Base-by-base conservation (phyloP, 2,329 filamentous ascomycete genomes). In the Aspergillus candidus region DNA sequence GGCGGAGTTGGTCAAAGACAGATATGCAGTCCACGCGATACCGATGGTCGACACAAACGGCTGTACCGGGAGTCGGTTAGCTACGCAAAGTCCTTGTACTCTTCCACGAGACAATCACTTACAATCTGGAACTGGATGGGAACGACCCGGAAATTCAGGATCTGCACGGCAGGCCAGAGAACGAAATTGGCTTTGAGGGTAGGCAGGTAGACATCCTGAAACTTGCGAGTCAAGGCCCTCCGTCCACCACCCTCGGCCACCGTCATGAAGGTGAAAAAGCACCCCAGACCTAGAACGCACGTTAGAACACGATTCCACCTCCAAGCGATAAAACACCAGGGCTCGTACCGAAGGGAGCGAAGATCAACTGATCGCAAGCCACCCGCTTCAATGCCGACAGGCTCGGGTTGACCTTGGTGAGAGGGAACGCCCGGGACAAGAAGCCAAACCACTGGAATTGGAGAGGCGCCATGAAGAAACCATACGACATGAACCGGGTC, bases 391-490 rank as follows among this genome's bases (percentile, higher is more conserved):
- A 69, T 3, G 88, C 88, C 29, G 89, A 88, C 2, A 75, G 72
- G 39, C 88, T 84, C 2, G 83, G 83, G 56, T 79, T 79, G 10
- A 75, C 78, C 73, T 91, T 88, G 40, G 84, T 86, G 40, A 96
- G 82, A 4, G 93, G 93, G 60, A 98, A 98, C 8, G 82, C 76
- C 53, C 75, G 77, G 30, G 83, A 85, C 51, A 98, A 73, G 66
- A 95, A 90, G 40, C 81, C 79, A 70, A 97, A 97, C 93, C 93
- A 98, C 64, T 88, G 84, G 72, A 94, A 95, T 67, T 97, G 91
- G 29, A 96, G 59, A 0, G 93, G 93, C 4, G 93, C 89, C 88
- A 97, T 96, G 62, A 86, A 79, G 72, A 97, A 96, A 63, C 89
- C 89, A 66, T 97, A 98, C 4, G 87, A 85, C 88, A 97, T 96